Base-by-base conservation (phyloP, 2,329 filamentous ascomycete genomes). In the Fusarium verticillioides region DNA sequence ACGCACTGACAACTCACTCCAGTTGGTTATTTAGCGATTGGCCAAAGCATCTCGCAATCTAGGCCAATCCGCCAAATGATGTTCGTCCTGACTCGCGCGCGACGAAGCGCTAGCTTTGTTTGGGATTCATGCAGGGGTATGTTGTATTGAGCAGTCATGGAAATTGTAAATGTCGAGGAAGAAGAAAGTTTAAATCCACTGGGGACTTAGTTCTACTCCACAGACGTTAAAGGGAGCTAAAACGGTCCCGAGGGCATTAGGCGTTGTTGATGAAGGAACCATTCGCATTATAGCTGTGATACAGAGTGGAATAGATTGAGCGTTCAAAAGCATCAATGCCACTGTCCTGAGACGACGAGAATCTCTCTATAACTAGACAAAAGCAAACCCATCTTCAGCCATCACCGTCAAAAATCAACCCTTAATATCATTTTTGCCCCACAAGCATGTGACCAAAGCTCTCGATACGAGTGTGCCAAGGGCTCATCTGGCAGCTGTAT, bases 1-100 rank as follows among this genome's bases (percentile, higher is more conserved):
- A 53, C 50, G 50, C 23, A 28, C 32, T 53, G 23, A 53, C 50
- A 28, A 5, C 19, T 28, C 5, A 12, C 2, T 26, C 23, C 15
- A 53, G 50, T 37, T n/a, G n/a, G 23, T 18, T 18, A 16, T 37
- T 28, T 18, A 53, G 50, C 50, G 23, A 53, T 53, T 53, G 34
- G 50, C 18, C 32, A 34, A 21, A 18, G 18, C 30, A 47, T 32
- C 54, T 58, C 54, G 54, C 54, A 47, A 58, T 36, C 40, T 58
- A 58, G 30, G 39, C 54, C 54, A 26, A 34, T n/a, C 30, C 28
- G n/a, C 21, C 9, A 44, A 36, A n/a, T 56, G n/a, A 44, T 56
- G 19, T 19, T 32, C n/a, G 13, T 3, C 6, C 23, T 47, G 54
- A 57, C 30, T 47, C 54, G 40, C n/a, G 13, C 12, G 7, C 1